A percentile compares a stretch with the other conserved stretches of the same genome.
Conservation (phyloP, 257 asterid species). For the Cordia subcordata region DNA sequence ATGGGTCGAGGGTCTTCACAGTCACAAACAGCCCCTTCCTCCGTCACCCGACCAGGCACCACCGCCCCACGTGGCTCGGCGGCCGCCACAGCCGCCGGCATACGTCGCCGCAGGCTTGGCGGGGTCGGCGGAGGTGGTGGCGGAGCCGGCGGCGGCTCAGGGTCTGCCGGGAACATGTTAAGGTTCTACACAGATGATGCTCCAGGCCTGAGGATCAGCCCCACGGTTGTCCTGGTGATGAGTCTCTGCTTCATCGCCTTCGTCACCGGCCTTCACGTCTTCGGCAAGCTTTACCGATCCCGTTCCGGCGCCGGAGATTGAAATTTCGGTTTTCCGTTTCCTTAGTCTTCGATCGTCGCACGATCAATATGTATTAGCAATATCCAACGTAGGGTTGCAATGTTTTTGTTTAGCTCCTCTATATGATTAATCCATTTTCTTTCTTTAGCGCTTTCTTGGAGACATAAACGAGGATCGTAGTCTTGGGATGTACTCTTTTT, state of each 20-base stretch:
- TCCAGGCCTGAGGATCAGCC: constrained; percentile 63
- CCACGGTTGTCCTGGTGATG: constrained; percentile 61
- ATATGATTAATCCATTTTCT: too few relatives aligned
- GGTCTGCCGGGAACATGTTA: constrained; percentile 40
- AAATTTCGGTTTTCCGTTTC: too few relatives aligned
- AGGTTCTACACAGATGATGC: constrained; percentile 67
- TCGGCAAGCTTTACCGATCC: constrained; percentile 56
- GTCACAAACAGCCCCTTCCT: constrained; percentile 43
- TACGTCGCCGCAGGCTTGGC: constrained; percentile 59
- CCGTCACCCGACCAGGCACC: constrained; percentile 40
- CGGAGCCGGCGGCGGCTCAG: constrained; percentile 28
- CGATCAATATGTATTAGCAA: too few relatives aligned
- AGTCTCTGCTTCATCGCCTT: constrained; percentile 67
- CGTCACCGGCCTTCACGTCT: constrained; percentile 56
- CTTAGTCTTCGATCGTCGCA: too few relatives aligned
- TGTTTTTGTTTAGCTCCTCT: too few relatives aligned
- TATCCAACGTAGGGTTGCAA: too few relatives aligned
- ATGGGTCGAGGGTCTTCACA: constrained; percentile 61
- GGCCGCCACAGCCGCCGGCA: constrained; percentile 53
- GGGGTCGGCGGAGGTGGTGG: constrained; percentile 24
- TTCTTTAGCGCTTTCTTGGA: too few relatives aligned
- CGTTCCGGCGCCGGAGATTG: constrained; percentile 30
- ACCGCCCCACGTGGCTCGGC: constrained; percentile 47
- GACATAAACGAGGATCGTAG: too few relatives aligned
- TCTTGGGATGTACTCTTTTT: too few relatives aligned